These are phyloP conservation scores for Teratosphaeria nubilosa DNA, from an alignment of 2,329 filamentous ascomycete species.

Conservation along the genomic window DNA sequence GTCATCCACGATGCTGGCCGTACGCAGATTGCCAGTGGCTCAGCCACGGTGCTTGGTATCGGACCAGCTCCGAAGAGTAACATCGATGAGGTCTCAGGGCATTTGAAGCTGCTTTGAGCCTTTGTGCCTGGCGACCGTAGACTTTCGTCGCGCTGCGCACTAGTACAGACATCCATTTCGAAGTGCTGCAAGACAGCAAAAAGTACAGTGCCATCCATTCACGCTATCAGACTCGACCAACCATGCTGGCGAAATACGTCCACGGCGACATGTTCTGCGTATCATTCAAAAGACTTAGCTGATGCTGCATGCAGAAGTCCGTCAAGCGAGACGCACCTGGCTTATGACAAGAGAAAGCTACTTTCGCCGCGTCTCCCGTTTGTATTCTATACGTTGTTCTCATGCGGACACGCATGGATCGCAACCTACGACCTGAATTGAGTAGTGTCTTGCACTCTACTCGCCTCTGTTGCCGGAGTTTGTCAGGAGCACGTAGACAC, in stretches of 20 bases:
- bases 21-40: constrained; percentile 91
- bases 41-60: constrained; percentile 78
- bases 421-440: background rate
- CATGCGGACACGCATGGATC: background rate
- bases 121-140: background rate
- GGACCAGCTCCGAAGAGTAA: constrained; percentile 68
- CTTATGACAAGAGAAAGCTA: background rate
- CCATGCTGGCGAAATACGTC: background rate
- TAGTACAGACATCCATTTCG: background rate
- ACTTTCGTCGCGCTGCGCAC: background rate
- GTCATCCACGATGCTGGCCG: constrained; percentile 92
- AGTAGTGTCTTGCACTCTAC: no score
- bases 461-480: no score
- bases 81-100: constrained; percentile 76
- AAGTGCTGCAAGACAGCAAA: background rate
- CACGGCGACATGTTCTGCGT: background rate
- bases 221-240: background rate
- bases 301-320: background rate
- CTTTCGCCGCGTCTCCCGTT: background rate
- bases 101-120: constrained; percentile 67
- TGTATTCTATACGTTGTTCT: background rate
- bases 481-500: no score
- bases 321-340: background rate
- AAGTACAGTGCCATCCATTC: background rate
- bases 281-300: no score